Base-by-base conservation (phyloP, 345 rosid species). In the Corchorus olitorius region DNA sequence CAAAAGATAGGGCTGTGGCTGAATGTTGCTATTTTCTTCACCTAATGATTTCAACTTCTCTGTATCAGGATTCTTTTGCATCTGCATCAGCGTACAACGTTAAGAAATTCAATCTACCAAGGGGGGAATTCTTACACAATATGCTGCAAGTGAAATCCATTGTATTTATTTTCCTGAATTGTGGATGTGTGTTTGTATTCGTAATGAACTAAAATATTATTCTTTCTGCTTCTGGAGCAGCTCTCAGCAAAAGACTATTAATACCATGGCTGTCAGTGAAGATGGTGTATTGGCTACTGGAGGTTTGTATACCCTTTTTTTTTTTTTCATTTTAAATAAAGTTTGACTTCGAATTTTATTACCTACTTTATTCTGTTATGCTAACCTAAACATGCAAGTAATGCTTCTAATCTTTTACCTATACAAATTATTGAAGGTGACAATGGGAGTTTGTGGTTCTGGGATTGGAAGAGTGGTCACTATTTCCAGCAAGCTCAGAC, bases 381-480 rank as follows among this genome's bases (percentile, higher is more conserved):
- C 13, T 58, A 10, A 58, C 62, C 62, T 20, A 45, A 20, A 46
- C 46, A 67, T 33, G 22, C 12, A 37, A 54, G 10, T 20, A 27
- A 13, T 48, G 45, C 35, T 54, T 76, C 46, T 72, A 17, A 78
- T 68, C 34, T 4, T 79, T 63, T 35, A 6, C 13, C 3, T 20
- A 9, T 65, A 4, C 43, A 16, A 20, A 33, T 73, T 19, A 50
- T 77, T 62, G 49, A 78, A 96, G 99, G 99, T 80, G 99, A 97
- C 82, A 97, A 97, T 60, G 98, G 99, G 69, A 97, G 99, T 76
- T 15, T 97, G 78, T 94, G 99, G 98, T 97, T 92, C 85, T 97
- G 98, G 98, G 99, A 97, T 79, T 97, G 98, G 99, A 94, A 84
- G 84, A 94, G 98, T 46, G 99, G 98, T 73, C 98, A 97, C 83